Percentiles rank a stretch among this genome's conserved stretches.
These are phyloP conservation scores for Buxus sempervirens DNA, from an alignment of 164 flowering plant species.

Conservation along the genomic window DNA sequence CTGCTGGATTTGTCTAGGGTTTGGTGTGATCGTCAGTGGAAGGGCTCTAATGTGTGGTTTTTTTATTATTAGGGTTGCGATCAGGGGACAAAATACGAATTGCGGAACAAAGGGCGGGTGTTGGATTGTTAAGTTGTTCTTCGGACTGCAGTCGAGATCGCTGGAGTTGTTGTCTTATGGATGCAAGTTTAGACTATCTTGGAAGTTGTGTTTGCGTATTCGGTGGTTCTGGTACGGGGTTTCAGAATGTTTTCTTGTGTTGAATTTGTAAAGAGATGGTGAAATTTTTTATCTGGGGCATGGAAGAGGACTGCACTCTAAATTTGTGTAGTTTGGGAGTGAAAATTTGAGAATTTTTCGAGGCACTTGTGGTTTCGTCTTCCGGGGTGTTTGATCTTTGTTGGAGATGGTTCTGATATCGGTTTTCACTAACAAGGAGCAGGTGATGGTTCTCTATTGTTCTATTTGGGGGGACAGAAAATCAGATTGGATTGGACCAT, in stretches of 20 bases:
- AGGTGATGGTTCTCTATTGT: constrained; percentile 29
- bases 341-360: constrained; percentile 6
- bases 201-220: constrained; percentile 16
- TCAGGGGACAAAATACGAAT: background rate
- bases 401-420: constrained; percentile 29
- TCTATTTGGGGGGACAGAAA: constrained; percentile 19
- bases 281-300: constrained; percentile 23
- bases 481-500: constrained; percentile 24
- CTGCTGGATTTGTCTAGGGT: constrained; percentile 36
- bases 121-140: background rate
- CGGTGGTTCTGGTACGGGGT: constrained; percentile 13
- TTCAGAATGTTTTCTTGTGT: constrained; percentile 10
- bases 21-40: constrained; percentile 34
- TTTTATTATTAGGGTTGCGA: constrained; percentile 37
- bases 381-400: constrained; percentile 6
- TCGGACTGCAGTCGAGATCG: constrained; percentile 13
- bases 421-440: constrained; percentile 19
- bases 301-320: constrained; percentile 55
- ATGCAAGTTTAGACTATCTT: constrained; percentile 21
- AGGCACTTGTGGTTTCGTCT: constrained; percentile 9
- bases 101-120: background rate
- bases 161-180: constrained; percentile 17
- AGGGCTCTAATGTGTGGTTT: constrained; percentile 11
- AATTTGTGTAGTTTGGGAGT: constrained; percentile 15
- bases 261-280: constrained; percentile 18